Conservation (phyloP, 2,329 filamentous ascomycete species). For the Alternaria burnsii region DNA sequence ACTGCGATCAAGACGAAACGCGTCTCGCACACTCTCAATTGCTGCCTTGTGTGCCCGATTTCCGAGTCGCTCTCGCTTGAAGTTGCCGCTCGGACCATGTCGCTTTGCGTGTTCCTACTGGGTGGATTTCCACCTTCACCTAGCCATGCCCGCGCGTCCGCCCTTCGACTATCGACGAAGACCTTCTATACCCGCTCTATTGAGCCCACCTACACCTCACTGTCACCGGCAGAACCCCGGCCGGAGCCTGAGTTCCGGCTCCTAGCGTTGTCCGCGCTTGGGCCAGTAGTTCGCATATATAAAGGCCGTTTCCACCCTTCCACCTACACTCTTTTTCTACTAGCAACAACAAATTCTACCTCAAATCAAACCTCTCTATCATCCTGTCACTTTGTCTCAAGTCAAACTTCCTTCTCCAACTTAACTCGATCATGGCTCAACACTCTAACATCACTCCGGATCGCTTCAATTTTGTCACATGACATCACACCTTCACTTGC, state of each 20-base stretch:
- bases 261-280: neutral
- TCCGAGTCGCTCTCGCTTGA: neutral
- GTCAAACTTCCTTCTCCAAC: neutral
- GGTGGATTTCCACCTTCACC: conserved; percentile 7
- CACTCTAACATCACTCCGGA: conserved; percentile 3
- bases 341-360: neutral
- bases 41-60: neutral
- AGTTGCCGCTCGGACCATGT: conserved; percentile 19
- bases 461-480: conserved; percentile 16
- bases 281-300: conserved; percentile 8
- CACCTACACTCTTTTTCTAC: conserved; percentile 5
- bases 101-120: conserved; percentile 2
- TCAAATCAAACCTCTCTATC: neutral
- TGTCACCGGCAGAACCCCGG: conserved; percentile 13
- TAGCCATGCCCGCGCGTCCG: conserved; percentile 1
- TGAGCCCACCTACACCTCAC: conserved; percentile 12
- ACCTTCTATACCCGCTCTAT: conserved; percentile 11
- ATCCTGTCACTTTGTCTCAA: neutral
- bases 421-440: conserved; percentile 15
- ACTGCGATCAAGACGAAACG: neutral
- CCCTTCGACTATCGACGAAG: conserved; percentile 5
- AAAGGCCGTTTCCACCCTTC: conserved; percentile 5
- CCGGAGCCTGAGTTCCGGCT: conserved; percentile 1
- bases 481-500: conserved; percentile 7
- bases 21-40: neutral